Conservation (phyloP, 1,139 yeast species). For the Blastobotrys proliferans region DNA sequence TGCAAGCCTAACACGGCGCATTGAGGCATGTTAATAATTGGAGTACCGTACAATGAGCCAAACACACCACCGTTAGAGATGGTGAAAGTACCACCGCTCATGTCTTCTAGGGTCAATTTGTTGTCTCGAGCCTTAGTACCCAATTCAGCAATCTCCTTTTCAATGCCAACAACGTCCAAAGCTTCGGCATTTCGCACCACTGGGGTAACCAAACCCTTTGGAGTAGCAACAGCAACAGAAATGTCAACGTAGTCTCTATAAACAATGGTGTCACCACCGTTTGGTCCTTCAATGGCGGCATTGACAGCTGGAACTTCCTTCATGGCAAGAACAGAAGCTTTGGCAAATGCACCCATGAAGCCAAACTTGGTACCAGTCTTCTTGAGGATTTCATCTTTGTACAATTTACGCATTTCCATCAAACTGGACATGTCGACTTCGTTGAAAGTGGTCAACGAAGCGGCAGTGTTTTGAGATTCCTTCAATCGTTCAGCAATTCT, state of each 20-base stretch:
- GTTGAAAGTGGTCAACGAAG: conserved; percentile 95
- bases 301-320: conserved; percentile 94
- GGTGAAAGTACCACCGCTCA: conserved; percentile 99
- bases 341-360: conserved; percentile 97
- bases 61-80: conserved; percentile 99
- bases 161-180: conserved; percentile 81
- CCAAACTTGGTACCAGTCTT: conserved; percentile 94
- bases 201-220: conserved; percentile 98
- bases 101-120: conserved; percentile 93
- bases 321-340: conserved; percentile 90
- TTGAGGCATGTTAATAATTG: conserved; percentile 97
- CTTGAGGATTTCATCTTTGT: conserved; percentile 94
- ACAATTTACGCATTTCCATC: conserved; percentile 91
- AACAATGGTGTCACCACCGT: conserved; percentile 82
- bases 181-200: conserved; percentile 97
- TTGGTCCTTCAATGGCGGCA: conserved; percentile 77
- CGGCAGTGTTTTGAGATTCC: conserved; percentile 99
- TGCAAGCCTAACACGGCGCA: conserved; percentile 97
- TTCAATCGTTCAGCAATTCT: conserved; percentile 99
- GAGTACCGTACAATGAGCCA: conserved; percentile 97
- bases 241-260: conserved; percentile 96
- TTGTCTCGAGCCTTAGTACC: conserved; percentile 97
- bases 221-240: conserved; percentile 97
- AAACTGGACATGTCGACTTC: conserved; percentile 95
- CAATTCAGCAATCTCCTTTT: conserved; percentile 73